phyloP scores from a whole-genome alignment of 176 grass and related monocot genomes.

The Carex myosuroides region DNA sequence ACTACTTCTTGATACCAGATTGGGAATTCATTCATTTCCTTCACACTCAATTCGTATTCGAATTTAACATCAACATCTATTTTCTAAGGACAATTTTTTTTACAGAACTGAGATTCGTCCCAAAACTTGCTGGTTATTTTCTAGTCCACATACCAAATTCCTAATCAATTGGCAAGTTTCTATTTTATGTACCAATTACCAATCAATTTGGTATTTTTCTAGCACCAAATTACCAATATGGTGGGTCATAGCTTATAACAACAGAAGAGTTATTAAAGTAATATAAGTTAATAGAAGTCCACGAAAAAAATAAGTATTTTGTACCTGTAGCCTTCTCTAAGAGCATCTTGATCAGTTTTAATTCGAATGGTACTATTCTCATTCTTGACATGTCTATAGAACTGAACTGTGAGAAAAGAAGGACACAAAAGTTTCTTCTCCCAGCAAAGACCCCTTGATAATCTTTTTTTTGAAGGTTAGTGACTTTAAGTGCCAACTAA shows the following conservation, averaged over 20 bases:
- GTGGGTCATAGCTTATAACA: neutral
- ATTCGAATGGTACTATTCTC: conserved; percentile 32
- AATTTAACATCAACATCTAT: neutral
- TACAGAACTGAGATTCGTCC: neutral
- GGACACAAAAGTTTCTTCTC: neutral
- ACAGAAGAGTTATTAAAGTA: neutral
- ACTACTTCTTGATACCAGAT: neutral
- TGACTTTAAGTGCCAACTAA: no score
- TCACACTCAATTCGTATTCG: neutral
- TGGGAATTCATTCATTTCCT: neutral
- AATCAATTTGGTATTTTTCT: neutral
- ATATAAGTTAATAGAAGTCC: neutral
- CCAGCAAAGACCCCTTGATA: neutral
- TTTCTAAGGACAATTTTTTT: neutral
- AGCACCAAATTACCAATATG: neutral
- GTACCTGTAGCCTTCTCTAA: conserved; percentile 90
- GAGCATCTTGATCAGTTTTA: conserved; percentile 79
- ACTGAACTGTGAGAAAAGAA: conserved; percentile 52
- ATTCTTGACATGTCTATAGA: conserved; percentile 53
- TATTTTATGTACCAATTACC: neutral
- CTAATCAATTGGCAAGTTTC: neutral
- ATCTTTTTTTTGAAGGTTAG: no score
- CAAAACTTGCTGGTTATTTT: neutral
- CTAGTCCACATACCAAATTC: neutral
- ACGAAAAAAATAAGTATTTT: neutral